These are phyloP conservation scores for Flagelloscypha sp. DNA, from an alignment of 768 basidiomycete species.

Conservation along the genomic window DNA sequence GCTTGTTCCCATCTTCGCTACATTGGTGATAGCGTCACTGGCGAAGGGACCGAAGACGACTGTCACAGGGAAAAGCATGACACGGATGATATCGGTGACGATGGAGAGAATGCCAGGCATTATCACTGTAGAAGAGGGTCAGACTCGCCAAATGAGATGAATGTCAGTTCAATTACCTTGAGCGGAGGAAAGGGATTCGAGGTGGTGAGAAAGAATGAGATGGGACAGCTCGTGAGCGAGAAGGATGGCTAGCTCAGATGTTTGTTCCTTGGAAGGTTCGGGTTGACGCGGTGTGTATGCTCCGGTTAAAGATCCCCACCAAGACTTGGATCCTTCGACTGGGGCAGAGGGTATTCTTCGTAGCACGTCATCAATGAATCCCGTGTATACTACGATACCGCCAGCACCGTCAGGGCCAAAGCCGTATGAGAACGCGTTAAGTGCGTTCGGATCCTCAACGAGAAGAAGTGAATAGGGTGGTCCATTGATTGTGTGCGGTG, in stretches of 20 bases:
- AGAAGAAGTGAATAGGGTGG: slow-evolving; percentile 87
- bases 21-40: slow-evolving; percentile 82
- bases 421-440: slow-evolving; percentile 93
- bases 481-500: slow-evolving; percentile 57
- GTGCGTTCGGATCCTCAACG: slow-evolving; percentile 75
- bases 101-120: slow-evolving; percentile 77
- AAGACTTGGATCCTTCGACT: slow-evolving; percentile 25
- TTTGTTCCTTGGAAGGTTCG: slow-evolving; percentile 70
- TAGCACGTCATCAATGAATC: slow-evolving; percentile 85
- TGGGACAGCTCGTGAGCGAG: slow-evolving; percentile 93
- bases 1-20: slow-evolving; percentile 69
- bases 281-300: slow-evolving; percentile 25
- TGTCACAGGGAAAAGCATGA: slow-evolving; percentile 79
- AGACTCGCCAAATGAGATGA: too few species aligned
- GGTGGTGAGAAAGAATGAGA: slow-evolving; percentile 81
- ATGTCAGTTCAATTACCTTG: too few species aligned
- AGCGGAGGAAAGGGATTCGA: slow-evolving; percentile 85
- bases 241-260: slow-evolving; percentile 79
- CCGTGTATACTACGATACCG: slow-evolving; percentile 91
- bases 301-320: slow-evolving; percentile 43
- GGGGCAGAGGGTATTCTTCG: slow-evolving; percentile 23
- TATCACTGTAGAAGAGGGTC: slow-evolving; percentile 72
- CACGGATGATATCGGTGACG: slow-evolving; percentile 63
- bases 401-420: slow-evolving; percentile 89
- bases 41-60: slow-evolving; percentile 93